Conservation (phyloP, 768 basidiomycete genomes). For the Baorangia bicolor region DNA sequence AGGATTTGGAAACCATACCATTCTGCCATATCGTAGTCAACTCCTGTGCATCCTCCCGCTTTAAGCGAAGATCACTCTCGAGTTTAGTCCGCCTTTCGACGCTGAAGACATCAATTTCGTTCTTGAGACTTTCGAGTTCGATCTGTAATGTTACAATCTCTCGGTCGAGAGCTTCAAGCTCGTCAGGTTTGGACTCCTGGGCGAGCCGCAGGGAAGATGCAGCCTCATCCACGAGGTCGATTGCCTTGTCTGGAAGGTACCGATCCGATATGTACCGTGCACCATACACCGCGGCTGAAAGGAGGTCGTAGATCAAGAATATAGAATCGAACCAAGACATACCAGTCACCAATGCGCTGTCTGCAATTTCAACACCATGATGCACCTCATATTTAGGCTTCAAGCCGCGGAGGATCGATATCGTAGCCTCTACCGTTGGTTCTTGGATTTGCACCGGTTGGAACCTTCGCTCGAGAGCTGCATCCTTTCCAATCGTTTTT, state of each 20-base stretch:
- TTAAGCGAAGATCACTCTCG: constrained; percentile 58
- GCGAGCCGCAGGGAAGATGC: constrained; percentile 83
- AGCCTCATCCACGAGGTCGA: constrained; percentile 92
- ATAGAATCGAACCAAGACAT: constrained; percentile 9
- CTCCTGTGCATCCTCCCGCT: constrained; percentile 59
- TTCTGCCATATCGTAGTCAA: constrained; percentile 72
- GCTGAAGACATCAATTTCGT: constrained; percentile 82
- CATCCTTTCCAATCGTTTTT: constrained; percentile 90
- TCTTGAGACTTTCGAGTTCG: constrained; percentile 86
- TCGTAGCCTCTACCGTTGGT: constrained; percentile 80
- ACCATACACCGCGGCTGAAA: constrained; percentile 74
- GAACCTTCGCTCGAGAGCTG: constrained; percentile 88
- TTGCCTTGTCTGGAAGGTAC: constrained; percentile 88
- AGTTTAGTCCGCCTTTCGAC: constrained; percentile 69
- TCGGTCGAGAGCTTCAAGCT: constrained; percentile 77
- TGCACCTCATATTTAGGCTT: constrained; percentile 88
- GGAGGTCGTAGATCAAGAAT: background rate
- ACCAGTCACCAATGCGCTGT: constrained; percentile 86
- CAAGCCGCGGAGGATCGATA: constrained; percentile 83
- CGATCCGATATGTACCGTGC: constrained; percentile 86
- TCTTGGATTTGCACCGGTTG: constrained; percentile 89
- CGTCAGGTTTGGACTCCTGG: constrained; percentile 86
- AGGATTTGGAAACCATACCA: constrained; percentile 36
- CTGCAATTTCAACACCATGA: constrained; percentile 90
- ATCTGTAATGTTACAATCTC: constrained; percentile 87